Base-by-base conservation (phyloP, 1,284 basidiomycete species). In the Exobasidium rhododendri region DNA sequence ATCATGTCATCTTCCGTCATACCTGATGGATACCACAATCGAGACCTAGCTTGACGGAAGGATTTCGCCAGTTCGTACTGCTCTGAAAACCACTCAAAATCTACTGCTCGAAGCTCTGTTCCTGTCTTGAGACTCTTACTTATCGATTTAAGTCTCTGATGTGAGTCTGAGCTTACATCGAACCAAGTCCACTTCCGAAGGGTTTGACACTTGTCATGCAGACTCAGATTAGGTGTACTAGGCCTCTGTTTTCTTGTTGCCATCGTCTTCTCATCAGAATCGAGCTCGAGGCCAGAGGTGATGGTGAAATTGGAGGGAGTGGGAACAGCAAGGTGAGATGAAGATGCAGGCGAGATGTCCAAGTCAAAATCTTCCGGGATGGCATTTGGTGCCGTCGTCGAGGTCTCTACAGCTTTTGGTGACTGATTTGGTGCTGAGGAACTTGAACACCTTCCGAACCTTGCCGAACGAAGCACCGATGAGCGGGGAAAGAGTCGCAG, bases 21-120 rank as follows among this genome's bases (percentile, higher is more conserved):
- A 40, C 17, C 17, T 17, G 17, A 17, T 40, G 35, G 35, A 10
- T 40, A 10, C 70, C 70, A 72, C n/a, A 66, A 66, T 20, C 68
- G 62, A 17, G 66, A 51, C 26, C 70, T 63, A 13, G 68, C 70
- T 2, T 66, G 61, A 17, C 70, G 62, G 63, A 65, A 72, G 31
- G 52, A 35, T 44, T 63, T 66, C 20, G 56, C 69, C 17, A 51
- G 44, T 14, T 65, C 62, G 59, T 60, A 71, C 7, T 20, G 43
- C 4, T 24, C 11, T 14, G 43, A 35, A 35, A 71, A 28, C 64
- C 62, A 68, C 17, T 40, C 17, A 7, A 17, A 10, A 4, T 56
- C 46, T 10, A 50, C 7, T 7, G n/a, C 47, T n/a, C n/a, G n/a
- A n/a, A n/a, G n/a, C n/a, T n/a, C n/a, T 50, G 7, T n/a, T 40